These are phyloP conservation scores for Oryza meridionalis DNA, from an alignment of 176 grass and related monocot genomes.

Conservation along the genomic window DNA sequence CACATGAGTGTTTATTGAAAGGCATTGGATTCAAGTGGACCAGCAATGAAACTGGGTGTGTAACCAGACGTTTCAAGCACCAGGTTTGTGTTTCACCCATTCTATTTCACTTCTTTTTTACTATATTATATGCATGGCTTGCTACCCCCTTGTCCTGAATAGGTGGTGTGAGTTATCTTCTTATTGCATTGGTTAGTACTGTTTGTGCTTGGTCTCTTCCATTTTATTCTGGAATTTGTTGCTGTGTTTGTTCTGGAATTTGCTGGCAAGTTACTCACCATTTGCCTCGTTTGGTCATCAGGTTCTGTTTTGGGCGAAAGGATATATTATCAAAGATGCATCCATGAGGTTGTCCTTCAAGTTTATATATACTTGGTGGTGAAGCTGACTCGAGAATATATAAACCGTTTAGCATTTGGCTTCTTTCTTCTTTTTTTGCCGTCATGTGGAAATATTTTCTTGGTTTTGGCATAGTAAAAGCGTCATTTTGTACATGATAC, in stretches of 20 bases:
- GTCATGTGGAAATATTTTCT: conserved; percentile 30
- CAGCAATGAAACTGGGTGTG: conserved; percentile 31
- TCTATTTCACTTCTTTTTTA: conserved; percentile 10
- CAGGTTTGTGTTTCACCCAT: conserved; percentile 45
- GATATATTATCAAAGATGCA: background rate
- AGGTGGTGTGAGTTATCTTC: background rate
- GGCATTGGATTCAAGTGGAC: conserved; percentile 37
- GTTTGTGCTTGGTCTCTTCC: background rate
- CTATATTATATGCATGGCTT: background rate
- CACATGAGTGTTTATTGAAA: conserved; percentile 30
- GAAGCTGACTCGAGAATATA: conserved; percentile 18
- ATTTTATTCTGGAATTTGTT: background rate
- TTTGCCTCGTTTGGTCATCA: conserved; percentile 1
- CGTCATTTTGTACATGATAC: conserved; percentile 36
- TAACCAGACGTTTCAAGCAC: conserved; percentile 37
- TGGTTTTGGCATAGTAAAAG: conserved; percentile 1
- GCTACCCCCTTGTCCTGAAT: no score
- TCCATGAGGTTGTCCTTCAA: background rate
- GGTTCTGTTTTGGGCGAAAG: conserved; percentile 4
- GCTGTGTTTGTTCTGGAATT: background rate
- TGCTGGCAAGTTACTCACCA: background rate
- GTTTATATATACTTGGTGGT: conserved; percentile 19
- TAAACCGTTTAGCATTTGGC: background rate
- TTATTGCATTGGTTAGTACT: background rate
- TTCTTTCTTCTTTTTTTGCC: background rate